phyloP scores from a whole-genome alignment of 768 basidiomycete species.

The Butyriboletus loyo region DNA sequence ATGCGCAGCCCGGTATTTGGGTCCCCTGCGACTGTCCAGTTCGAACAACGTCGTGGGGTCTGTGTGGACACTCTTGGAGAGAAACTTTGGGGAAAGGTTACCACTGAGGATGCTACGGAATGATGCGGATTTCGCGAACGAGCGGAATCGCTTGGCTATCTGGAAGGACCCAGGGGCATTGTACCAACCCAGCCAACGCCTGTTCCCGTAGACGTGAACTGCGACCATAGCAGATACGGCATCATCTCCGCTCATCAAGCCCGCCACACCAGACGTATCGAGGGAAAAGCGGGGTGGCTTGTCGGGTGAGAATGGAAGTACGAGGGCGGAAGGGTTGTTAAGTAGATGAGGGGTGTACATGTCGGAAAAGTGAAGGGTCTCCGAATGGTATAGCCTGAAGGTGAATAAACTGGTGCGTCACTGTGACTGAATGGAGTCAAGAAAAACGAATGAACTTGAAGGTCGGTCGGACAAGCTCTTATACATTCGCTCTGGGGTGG shows the following conservation, averaged over 20 bases:
- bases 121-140: constrained; percentile 15
- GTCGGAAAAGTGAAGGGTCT: too few relatives aligned
- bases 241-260: constrained; percentile 32
- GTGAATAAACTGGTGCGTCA: too few relatives aligned
- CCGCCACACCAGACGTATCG: constrained; percentile 23
- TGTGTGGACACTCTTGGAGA: constrained; percentile 11
- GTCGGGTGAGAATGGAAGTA: background rate
- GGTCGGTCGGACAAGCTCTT: too few relatives aligned
- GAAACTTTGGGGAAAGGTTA: background rate
- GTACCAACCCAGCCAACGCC: constrained; percentile 35
- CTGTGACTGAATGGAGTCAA: too few relatives aligned
- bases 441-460: too few relatives aligned
- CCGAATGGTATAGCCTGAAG: too few relatives aligned
- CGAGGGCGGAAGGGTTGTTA: background rate
- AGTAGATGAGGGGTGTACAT: background rate
- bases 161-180: constrained; percentile 33
- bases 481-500: too few relatives aligned
- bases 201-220: constrained; percentile 25
- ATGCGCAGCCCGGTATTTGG: constrained; percentile 73
- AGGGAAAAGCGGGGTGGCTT: constrained; percentile 13
- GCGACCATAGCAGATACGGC: constrained; percentile 30
- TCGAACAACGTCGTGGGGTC: constrained; percentile 22
- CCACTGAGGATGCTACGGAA: background rate
- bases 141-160: constrained; percentile 21
- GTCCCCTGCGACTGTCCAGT: constrained; percentile 27